Conservation (phyloP, 139 green algal species). For the Dunaliella primolecta region DNA sequence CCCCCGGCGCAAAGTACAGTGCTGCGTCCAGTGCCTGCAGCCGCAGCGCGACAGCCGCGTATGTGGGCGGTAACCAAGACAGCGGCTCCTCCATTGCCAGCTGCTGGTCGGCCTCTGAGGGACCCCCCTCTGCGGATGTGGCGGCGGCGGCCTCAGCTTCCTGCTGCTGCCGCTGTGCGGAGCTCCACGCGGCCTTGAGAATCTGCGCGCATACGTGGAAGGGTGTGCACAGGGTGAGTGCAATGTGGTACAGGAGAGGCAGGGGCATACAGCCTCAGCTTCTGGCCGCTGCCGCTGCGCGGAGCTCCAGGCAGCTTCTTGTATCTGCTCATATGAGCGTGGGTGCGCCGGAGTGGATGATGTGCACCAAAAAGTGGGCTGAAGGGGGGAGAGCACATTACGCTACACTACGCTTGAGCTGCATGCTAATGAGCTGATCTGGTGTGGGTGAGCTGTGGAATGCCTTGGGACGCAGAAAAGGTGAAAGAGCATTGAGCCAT, state of each 20-base stretch:
- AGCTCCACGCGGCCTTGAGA: not conserved
- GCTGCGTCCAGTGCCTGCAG: conserved; percentile 64
- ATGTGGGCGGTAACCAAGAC: conserved; percentile 75
- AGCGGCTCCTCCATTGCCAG: conserved; percentile 41
- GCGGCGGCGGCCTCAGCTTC: not conserved
- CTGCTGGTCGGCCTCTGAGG: not conserved
- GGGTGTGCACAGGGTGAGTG: too few relatives aligned
- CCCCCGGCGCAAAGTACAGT: conserved; percentile 29
- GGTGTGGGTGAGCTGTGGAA: too few relatives aligned
- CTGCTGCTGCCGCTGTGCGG: conserved; percentile 8
- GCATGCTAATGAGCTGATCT: too few relatives aligned
- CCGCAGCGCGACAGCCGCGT: conserved; percentile 60
- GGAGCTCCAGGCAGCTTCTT: not conserved
- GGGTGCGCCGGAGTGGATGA: too few relatives aligned
- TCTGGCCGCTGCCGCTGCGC: conserved; percentile 8
- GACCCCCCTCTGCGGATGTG: too few relatives aligned
- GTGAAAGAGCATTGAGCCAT: too few relatives aligned
- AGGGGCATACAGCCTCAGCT: not conserved
- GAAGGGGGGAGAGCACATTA: too few relatives aligned
- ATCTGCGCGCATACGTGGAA: not conserved
- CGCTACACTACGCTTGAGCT: too few relatives aligned
- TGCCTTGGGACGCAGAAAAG: too few relatives aligned
- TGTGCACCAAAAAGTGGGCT: too few relatives aligned
- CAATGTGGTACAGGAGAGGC: not conserved
- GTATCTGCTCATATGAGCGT: not conserved